Evolutionary conservation across 1,284 basidiomycete genomes (phyloP).

Genomic region (Apiotrichum porosum): DNA sequence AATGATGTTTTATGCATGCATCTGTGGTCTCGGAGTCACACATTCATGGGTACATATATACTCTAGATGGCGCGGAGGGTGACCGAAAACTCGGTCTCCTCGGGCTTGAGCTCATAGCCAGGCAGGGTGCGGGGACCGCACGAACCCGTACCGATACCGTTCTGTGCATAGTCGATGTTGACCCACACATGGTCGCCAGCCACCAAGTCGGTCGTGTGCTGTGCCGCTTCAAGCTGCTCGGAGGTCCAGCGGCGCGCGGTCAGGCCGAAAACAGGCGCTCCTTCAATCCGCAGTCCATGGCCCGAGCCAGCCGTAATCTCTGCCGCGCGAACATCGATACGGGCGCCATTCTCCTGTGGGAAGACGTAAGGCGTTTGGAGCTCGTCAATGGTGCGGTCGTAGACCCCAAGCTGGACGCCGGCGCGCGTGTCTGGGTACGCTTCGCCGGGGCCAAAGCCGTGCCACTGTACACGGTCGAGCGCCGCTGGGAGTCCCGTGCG

Average conservation of each 20-base stretch:
- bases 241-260: slow-evolving; percentile 21
- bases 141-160: slow-evolving; percentile 17
- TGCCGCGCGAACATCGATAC: slow-evolving; percentile 15
- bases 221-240: slow-evolving; percentile 15
- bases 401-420: slow-evolving; percentile 7
- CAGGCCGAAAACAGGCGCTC: slow-evolving; percentile 1
- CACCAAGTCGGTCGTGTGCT: slow-evolving; percentile 16
- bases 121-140: slow-evolving; percentile 18
- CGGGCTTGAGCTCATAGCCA: not conserved
- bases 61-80: not conserved
- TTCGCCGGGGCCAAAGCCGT: slow-evolving; percentile 17
- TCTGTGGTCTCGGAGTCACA: too few species aligned
- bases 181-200: slow-evolving; percentile 18
- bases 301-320: not conserved
- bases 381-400: slow-evolving; percentile 10
- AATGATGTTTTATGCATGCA: too few species aligned
- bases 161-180: slow-evolving; percentile 14
- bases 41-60: too few species aligned
- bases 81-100: not conserved
- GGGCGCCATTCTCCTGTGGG: slow-evolving; percentile 23
- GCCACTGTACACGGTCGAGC: slow-evolving; percentile 8
- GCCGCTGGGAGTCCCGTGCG: slow-evolving; percentile 8
- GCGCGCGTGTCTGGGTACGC: slow-evolving; percentile 15
- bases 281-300: not conserved
- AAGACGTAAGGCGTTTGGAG: slow-evolving; percentile 21